A percentile compares a stretch with the other conserved stretches of the same genome.
These are phyloP conservation scores for Juglanconis sp. DNA, from an alignment of 2,329 filamentous ascomycete species.

Conservation along the genomic window DNA sequence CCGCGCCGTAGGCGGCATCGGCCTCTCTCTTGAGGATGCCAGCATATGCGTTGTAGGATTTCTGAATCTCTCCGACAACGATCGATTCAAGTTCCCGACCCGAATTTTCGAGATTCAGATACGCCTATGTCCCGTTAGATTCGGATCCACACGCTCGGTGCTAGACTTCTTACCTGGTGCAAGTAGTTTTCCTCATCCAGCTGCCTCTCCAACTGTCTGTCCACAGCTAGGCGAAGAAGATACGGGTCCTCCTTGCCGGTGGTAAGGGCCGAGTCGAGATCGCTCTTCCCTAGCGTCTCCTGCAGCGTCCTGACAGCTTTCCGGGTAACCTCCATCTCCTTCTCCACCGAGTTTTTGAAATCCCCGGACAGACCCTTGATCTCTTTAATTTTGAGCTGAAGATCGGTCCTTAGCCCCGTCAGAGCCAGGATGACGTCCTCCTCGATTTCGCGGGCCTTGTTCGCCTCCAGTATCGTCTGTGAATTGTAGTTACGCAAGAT, in stretches of 20 bases:
- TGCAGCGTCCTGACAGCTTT: conserved; percentile 78
- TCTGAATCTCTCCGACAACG: conserved; percentile 95
- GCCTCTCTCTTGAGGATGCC: conserved; percentile 89
- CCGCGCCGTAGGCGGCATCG: conserved; percentile 72
- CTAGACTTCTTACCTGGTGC: conserved; percentile 66
- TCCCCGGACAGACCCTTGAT: conserved; percentile 91
- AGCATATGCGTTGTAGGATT: conserved; percentile 92
- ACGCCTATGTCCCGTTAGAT: conserved; percentile 58
- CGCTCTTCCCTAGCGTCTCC: conserved; percentile 74
- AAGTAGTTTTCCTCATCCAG: conserved; percentile 97
- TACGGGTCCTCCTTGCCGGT: conserved; percentile 91
- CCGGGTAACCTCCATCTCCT: conserved; percentile 83
- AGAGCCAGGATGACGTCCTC: conserved; percentile 86
- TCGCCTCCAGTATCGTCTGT: conserved; percentile 72
- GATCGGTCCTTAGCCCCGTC: conserved; percentile 78
- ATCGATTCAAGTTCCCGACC: conserved; percentile 94
- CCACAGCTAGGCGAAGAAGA: conserved; percentile 78
- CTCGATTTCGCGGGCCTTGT: conserved; percentile 87
- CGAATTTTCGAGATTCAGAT: conserved; percentile 89
- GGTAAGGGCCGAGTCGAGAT: conserved; percentile 70
- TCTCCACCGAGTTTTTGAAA: conserved; percentile 95
- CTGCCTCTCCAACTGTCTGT: conserved; percentile 86
- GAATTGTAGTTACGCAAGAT: conserved; percentile 82
- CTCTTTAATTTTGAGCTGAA: conserved; percentile 96
- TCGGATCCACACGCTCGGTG: background rate